A percentile compares a stretch with the other conserved stretches of the same genome.
Evolutionary conservation across 2,329 filamentous ascomycete species (phyloP).

Genomic region (Colletotrichum tropicale): DNA sequence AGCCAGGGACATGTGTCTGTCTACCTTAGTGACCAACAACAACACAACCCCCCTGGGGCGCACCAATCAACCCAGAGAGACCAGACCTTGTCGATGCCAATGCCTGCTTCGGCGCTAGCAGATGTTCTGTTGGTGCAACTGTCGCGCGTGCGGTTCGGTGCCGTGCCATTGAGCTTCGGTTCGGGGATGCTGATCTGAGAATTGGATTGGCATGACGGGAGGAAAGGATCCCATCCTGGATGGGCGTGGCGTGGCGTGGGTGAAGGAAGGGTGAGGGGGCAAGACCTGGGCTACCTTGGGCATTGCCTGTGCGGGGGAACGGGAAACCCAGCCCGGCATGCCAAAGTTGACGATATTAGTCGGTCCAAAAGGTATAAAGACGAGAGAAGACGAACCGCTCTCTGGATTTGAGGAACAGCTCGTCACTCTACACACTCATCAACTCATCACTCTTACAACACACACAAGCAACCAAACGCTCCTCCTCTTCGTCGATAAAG

Average conservation of each 20-base stretch:
- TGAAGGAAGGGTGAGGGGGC: background rate
- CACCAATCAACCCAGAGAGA: background rate
- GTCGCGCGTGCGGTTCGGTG: background rate
- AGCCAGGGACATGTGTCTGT: background rate
- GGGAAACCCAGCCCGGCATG: background rate
- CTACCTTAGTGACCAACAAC: background rate
- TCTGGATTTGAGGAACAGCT: background rate
- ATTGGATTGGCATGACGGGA: background rate
- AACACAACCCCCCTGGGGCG: background rate
- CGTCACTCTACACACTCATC: background rate
- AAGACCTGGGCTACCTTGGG: background rate
- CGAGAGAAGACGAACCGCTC: background rate
- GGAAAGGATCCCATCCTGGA: background rate
- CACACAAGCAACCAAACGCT: background rate
- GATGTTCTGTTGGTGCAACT: background rate
- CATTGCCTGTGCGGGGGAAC: background rate
- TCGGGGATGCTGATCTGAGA: constrained; percentile 2
- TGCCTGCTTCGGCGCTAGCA: background rate
- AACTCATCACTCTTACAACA: background rate
- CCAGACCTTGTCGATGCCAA: background rate
- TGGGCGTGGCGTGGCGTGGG: background rate
- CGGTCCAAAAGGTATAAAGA: background rate
- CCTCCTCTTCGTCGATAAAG: background rate
- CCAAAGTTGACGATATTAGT: constrained; percentile 1
- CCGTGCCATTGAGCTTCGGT: constrained; percentile 1